phyloP scores from a whole-genome alignment of 306 rosid species.

The Rosa rugosa region DNA sequence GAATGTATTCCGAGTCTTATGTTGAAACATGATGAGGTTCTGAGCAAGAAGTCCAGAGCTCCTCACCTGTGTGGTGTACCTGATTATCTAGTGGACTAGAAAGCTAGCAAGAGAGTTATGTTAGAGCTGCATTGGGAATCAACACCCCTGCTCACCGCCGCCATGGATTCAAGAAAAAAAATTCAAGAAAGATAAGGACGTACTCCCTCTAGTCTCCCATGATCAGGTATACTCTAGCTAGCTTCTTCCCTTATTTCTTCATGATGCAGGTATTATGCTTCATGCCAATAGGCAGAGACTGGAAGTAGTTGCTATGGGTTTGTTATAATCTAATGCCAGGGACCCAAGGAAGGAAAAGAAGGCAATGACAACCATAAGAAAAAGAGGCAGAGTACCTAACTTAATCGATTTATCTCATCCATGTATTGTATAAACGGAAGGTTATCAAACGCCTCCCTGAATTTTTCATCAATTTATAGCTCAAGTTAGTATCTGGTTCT shows the following conservation, averaged over 20 bases:
- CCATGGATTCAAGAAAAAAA: neutral
- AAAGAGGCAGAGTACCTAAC: constrained; percentile 30
- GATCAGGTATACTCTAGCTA: neutral
- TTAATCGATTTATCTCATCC: too few relatives aligned
- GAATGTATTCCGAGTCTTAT: too few relatives aligned
- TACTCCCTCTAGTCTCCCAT: too few relatives aligned
- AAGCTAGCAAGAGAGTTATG: constrained; percentile 16
- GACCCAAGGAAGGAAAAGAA: constrained; percentile 25
- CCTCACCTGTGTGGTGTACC: constrained; percentile 52
- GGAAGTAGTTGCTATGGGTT: neutral
- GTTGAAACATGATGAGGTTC: too few relatives aligned
- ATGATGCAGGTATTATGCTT: neutral
- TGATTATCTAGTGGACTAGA: too few relatives aligned
- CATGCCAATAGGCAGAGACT: constrained; percentile 28
- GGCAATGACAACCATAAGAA: constrained; percentile 31
- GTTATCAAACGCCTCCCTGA: too few relatives aligned
- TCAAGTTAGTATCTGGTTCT: neutral
- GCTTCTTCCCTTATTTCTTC: neutral
- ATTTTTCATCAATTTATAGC: too few relatives aligned
- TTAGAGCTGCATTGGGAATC: constrained; percentile 15
- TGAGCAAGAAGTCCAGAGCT: constrained; percentile 26
- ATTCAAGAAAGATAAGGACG: neutral
- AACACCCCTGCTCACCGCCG: neutral
- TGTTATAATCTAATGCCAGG: constrained; percentile 12
- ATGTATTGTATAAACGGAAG: too few relatives aligned